Evolutionary conservation across 148 eudicot species (phyloP).

Genomic region (Limonium bicolor): DNA sequence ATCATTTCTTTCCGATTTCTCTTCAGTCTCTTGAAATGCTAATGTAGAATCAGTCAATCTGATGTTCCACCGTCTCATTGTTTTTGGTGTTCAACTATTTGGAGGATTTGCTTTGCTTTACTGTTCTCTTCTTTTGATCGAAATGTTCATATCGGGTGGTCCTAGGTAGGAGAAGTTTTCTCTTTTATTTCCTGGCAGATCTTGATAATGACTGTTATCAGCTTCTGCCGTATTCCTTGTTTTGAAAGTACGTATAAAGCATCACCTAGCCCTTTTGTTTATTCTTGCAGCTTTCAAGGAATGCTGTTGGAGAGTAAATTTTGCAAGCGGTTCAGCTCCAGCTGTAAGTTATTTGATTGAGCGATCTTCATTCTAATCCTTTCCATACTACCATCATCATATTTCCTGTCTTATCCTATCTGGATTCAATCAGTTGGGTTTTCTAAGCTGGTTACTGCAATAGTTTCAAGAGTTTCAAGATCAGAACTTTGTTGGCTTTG

Average conservation of each 20-base stretch:
- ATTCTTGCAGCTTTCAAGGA: slow-evolving; percentile 69
- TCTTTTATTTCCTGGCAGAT: background rate
- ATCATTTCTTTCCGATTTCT: no score
- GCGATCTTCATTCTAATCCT: background rate
- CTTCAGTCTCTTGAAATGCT: no score
- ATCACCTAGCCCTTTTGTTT: background rate
- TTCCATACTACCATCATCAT: background rate
- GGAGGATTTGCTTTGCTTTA: no score
- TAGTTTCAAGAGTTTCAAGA: background rate
- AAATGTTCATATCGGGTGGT: background rate
- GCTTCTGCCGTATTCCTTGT: background rate
- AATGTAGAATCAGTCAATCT: no score
- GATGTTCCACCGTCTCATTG: no score
- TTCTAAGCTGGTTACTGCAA: background rate
- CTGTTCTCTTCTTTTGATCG: background rate
- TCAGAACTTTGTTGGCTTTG: background rate
- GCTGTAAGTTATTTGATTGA: slow-evolving; percentile 1
- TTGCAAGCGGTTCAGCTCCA: slow-evolving; percentile 23
- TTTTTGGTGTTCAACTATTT: no score
- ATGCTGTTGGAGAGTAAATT: slow-evolving; percentile 67
- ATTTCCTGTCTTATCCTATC: background rate
- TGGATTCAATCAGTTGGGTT: background rate
- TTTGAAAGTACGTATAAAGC: background rate
- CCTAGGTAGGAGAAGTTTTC: background rate
- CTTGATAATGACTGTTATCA: background rate